Percentiles rank a stretch among this genome's conserved stretches.
These are phyloP conservation scores for Aspergillus baeticus DNA, from an alignment of 495 filamentous ascomycete genomes.

Conservation along the genomic window DNA sequence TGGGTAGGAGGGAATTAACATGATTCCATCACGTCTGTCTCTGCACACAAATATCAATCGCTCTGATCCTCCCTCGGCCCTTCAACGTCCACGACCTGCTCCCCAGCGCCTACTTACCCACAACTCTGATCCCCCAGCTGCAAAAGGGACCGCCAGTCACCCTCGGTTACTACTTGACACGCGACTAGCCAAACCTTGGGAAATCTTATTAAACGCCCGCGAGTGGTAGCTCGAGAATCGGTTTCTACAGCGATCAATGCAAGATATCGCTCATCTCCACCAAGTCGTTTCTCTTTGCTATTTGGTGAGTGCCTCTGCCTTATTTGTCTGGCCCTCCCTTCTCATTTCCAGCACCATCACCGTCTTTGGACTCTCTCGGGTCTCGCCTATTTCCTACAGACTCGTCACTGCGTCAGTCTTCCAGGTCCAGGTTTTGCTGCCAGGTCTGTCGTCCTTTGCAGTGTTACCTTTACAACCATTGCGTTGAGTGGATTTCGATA, in stretches of 20 bases:
- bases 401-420: not conserved
- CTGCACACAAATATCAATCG: slow-evolving; percentile 26
- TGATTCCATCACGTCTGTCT: slow-evolving; percentile 13
- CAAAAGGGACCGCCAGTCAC: no score
- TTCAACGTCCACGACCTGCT: not conserved
- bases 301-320: not conserved
- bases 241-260: slow-evolving; percentile 21
- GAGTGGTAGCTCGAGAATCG: slow-evolving; percentile 16
- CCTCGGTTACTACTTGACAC: slow-evolving; percentile 1
- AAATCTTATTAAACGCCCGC: slow-evolving; percentile 16
- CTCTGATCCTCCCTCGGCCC: slow-evolving; percentile 17
- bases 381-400: not conserved
- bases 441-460: not conserved
- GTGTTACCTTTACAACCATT: not conserved
- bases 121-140: no score
- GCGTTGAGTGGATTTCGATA: not conserved
- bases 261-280: slow-evolving; percentile 14
- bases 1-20: slow-evolving; percentile 19
- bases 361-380: not conserved
- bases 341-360: not conserved
- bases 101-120: not conserved
- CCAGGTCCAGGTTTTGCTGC: not conserved
- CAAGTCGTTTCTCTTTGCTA: not conserved
- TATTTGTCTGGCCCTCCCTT: not conserved
- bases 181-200: slow-evolving; percentile 12